phyloP scores from a whole-genome alignment of 495 filamentous ascomycete genomes.

The Talaromyces ruber region DNA sequence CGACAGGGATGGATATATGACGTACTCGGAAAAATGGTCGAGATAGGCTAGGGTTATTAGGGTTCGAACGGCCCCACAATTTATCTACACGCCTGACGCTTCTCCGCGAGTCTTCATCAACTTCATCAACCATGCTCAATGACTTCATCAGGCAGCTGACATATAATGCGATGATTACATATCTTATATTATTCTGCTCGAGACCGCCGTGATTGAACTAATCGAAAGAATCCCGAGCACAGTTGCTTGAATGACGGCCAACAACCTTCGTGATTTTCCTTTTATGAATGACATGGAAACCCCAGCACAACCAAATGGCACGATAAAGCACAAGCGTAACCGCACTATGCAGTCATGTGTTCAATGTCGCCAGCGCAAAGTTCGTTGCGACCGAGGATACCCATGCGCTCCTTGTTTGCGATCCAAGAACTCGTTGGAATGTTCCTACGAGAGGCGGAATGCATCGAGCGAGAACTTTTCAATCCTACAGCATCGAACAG shows the following conservation, averaged over 20 bases:
- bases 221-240: neutral
- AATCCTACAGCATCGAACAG: neutral
- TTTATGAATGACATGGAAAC: neutral
- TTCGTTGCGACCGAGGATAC: conserved; percentile 32
- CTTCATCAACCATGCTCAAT: neutral
- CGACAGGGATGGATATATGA: neutral
- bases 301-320: neutral
- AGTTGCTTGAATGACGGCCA: neutral
- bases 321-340: conserved; percentile 20
- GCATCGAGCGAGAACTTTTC: conserved; percentile 11
- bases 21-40: neutral
- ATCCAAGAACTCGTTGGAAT: conserved; percentile 16
- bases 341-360: conserved; percentile 35
- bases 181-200: neutral
- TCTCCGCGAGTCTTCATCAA: neutral
- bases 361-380: conserved; percentile 34
- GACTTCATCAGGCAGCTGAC: neutral
- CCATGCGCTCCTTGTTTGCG: conserved; percentile 33
- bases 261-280: neutral
- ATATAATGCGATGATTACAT: neutral
- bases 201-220: neutral
- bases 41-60: neutral
- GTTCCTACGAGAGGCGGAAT: conserved; percentile 5
- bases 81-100: neutral
- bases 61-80: neutral